Evolutionary conservation across 371 early-diverging fungal species (phyloP).

Genomic region (Mortierella polycephala): DNA sequence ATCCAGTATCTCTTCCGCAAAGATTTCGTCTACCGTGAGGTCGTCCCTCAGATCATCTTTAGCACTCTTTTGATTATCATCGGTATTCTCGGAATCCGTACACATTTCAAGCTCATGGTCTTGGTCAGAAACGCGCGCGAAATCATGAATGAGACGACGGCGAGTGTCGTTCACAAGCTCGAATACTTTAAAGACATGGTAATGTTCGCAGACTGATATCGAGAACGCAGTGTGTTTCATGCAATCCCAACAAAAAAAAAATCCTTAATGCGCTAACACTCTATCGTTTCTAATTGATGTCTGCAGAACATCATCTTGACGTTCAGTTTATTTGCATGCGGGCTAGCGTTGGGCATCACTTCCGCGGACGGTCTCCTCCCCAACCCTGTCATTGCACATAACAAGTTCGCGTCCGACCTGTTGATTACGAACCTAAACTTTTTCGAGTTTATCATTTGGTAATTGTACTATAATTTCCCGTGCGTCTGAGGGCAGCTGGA

Average conservation of each 20-base stretch:
- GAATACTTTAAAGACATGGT: slow-evolving; percentile 47
- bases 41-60: slow-evolving; percentile 31
- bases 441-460: slow-evolving; percentile 41
- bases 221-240: too few species aligned
- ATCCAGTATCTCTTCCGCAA: slow-evolving; percentile 34
- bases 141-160: slow-evolving; percentile 24
- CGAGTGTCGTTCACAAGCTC: slow-evolving; percentile 21
- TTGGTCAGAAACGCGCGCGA: slow-evolving; percentile 14
- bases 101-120: slow-evolving; percentile 17
- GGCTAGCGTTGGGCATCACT: slow-evolving; percentile 23
- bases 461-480: slow-evolving; percentile 3
- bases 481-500: background rate
- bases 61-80: slow-evolving; percentile 24
- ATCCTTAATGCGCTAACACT: slow-evolving; percentile 1
- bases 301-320: slow-evolving; percentile 31
- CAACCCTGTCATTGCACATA: slow-evolving; percentile 19
- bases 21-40: slow-evolving; percentile 24
- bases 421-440: slow-evolving; percentile 42
- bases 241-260: background rate
- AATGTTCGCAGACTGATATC: background rate
- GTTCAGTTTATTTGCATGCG: slow-evolving; percentile 21
- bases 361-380: slow-evolving; percentile 25
- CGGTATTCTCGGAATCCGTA: slow-evolving; percentile 24
- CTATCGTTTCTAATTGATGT: background rate
- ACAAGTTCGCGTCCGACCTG: slow-evolving; percentile 44